phyloP scores from a whole-genome alignment of 805 yeast species.

The Nakazawaea holstii region DNA sequence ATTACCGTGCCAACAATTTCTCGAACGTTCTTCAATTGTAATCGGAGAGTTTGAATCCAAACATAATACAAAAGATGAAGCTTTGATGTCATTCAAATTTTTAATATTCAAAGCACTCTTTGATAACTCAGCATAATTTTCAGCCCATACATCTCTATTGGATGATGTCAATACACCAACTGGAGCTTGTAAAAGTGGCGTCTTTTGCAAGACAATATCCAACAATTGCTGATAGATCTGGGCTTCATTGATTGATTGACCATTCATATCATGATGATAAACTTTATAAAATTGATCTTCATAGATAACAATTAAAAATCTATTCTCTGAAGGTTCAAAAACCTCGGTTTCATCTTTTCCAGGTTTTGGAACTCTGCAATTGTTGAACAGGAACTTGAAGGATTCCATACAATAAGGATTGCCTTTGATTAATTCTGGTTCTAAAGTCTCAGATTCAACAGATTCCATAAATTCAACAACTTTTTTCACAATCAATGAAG shows the following conservation, averaged over 20 bases:
- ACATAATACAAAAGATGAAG: conserved; percentile 75
- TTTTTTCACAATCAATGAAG: conserved; percentile 67
- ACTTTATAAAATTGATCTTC: conserved; percentile 81
- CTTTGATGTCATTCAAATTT: conserved; percentile 63
- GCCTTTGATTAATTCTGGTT: conserved; percentile 73
- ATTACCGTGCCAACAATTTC: conserved; percentile 92
- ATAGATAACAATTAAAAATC: conserved; percentile 66
- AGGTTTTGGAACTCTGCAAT: conserved; percentile 70
- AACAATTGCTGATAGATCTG: conserved; percentile 56
- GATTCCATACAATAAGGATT: conserved; percentile 94
- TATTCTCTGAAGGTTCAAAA: conserved; percentile 40
- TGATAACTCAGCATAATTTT: conserved; percentile 50
- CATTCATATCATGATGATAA: conserved; percentile 45
- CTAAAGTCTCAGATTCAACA: conserved; percentile 67
- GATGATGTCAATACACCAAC: conserved; percentile 78
- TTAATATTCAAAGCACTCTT: conserved; percentile 56
- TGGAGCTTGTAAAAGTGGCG: conserved; percentile 40
- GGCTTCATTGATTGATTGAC: conserved; percentile 37
- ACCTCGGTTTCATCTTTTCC: conserved; percentile 57
- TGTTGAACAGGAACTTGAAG: conserved; percentile 86
- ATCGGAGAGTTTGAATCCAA: conserved; percentile 70
- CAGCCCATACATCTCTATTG: conserved; percentile 79
- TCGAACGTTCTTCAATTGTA: conserved; percentile 78
- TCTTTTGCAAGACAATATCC: conserved; percentile 28
- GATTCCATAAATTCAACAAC: conserved; percentile 62